Percentiles rank a stretch among this genome's conserved stretches.
These are phyloP conservation scores for Apiospora hydei DNA, from an alignment of 2,329 filamentous ascomycete species.

Conservation along the genomic window DNA sequence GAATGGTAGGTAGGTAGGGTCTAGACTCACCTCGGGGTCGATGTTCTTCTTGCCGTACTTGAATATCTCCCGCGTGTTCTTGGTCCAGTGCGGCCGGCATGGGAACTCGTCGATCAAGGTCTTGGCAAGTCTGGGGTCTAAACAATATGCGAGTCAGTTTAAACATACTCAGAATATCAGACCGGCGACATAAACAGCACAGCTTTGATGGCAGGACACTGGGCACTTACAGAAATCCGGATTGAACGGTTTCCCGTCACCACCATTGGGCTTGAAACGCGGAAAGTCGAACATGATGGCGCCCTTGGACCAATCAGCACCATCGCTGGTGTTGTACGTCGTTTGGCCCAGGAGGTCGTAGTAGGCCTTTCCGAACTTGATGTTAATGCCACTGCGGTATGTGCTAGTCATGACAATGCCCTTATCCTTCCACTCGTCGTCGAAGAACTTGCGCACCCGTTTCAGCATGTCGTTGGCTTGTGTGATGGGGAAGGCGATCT, in stretches of 20 bases:
- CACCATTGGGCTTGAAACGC: constrained; percentile 52
- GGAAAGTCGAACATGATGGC: constrained; percentile 64
- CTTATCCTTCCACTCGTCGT: constrained; percentile 54
- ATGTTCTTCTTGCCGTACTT: constrained; percentile 53
- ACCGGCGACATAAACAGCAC: neutral
- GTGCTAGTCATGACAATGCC: constrained; percentile 57
- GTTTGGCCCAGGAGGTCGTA: constrained; percentile 58
- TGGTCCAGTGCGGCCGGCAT: constrained; percentile 61
- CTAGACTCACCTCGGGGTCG: constrained; percentile 48
- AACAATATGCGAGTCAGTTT: neutral
- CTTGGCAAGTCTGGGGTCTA: constrained; percentile 53
- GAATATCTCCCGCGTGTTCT: constrained; percentile 58
- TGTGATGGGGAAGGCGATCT: constrained; percentile 59
- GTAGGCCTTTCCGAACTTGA: constrained; percentile 59
- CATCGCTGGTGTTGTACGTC: constrained; percentile 55
- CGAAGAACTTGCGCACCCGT: constrained; percentile 56
- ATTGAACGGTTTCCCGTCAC: constrained; percentile 56
- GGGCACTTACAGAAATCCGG: constrained; percentile 55
- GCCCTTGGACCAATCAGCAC: constrained; percentile 56
- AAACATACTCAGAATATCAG: neutral
- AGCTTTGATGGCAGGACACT: neutral
- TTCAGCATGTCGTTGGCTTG: constrained; percentile 57
- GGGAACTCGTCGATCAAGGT: constrained; percentile 57
- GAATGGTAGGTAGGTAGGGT: neutral
- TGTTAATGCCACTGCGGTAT: constrained; percentile 60